A percentile compares a stretch with the other conserved stretches of the same genome.
Evolutionary conservation across 345 rosid species (phyloP).

Genomic region (sweet orange (Citrus sinensis)): DNA sequence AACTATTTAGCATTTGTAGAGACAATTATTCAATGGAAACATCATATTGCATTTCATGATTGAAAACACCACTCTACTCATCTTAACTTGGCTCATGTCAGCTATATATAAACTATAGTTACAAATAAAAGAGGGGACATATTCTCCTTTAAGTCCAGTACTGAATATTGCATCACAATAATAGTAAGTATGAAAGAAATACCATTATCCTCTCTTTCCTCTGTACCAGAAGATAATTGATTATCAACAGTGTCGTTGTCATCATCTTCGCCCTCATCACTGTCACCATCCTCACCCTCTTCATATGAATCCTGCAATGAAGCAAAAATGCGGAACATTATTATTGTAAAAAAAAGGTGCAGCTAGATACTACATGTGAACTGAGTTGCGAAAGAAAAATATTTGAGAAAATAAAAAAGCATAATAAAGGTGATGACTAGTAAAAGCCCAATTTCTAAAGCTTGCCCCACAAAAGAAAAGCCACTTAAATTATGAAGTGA

Average conservation of each 20-base stretch:
- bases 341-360: not conserved
- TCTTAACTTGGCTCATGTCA: not conserved
- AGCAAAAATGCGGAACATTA: not conserved
- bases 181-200: slow-evolving; percentile 14
- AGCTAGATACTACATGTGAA: not conserved
- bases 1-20: not conserved
- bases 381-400: not conserved
- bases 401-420: not conserved
- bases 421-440: not conserved
- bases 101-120: not conserved
- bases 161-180: not conserved
- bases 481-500: not conserved
- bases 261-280: not conserved
- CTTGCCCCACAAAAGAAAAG: not conserved
- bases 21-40: not conserved
- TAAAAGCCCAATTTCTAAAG: not conserved
- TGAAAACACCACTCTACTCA: not conserved
- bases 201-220: slow-evolving; percentile 34
- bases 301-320: slow-evolving; percentile 45
- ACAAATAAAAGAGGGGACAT: not conserved
- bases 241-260: slow-evolving; percentile 11
- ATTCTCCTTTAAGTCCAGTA: not conserved
- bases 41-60: not conserved
- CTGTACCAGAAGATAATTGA: slow-evolving; percentile 40
- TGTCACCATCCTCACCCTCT: slow-evolving; percentile 33